These are phyloP conservation scores for Tetraselmis chui DNA, from an alignment of 139 green algal species.

Conservation along the genomic window DNA sequence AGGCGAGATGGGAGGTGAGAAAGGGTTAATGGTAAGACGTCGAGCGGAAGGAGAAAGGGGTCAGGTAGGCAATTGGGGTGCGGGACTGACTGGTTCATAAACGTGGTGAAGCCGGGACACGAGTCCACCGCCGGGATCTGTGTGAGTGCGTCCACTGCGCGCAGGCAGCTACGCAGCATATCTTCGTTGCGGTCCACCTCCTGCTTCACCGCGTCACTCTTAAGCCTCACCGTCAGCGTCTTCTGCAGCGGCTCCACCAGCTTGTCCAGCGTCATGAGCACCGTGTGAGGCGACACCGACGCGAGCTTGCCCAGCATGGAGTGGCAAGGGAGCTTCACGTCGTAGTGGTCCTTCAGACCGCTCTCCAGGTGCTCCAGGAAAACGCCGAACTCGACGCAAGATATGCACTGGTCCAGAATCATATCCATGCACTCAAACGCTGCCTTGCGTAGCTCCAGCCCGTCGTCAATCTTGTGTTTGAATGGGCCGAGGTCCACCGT, in stretches of 20 bases:
- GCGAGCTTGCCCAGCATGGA: constrained; percentile 71
- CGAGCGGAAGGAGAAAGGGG: constrained; percentile 1
- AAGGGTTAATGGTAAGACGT: not conserved
- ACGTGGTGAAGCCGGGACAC: constrained; percentile 48
- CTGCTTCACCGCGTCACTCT: constrained; percentile 94
- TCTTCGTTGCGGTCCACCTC: constrained; percentile 96
- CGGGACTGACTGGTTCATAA: constrained; percentile 36
- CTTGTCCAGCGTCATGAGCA: constrained; percentile 49
- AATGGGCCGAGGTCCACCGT: constrained; percentile 86
- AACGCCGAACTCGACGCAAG: constrained; percentile 24
- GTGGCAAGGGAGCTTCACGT: constrained; percentile 83
- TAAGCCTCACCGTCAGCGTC: constrained; percentile 78
- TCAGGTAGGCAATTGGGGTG: not conserved
- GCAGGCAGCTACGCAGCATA: constrained; percentile 83
- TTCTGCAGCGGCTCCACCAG: constrained; percentile 79
- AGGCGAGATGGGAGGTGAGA: constrained; percentile 1
- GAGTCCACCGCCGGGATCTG: constrained; percentile 43
- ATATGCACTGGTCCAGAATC: constrained; percentile 42
- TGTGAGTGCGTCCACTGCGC: constrained; percentile 67
- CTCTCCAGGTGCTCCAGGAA: constrained; percentile 47
- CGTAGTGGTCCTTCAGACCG: constrained; percentile 67
- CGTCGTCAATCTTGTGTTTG: constrained; percentile 86
- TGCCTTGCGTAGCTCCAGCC: constrained; percentile 93
- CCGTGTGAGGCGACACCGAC: constrained; percentile 28
- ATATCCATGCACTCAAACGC: constrained; percentile 90